These are phyloP conservation scores for Cicer chorassanicum DNA, from an alignment of 306 rosid genomes.

Conservation along the genomic window DNA sequence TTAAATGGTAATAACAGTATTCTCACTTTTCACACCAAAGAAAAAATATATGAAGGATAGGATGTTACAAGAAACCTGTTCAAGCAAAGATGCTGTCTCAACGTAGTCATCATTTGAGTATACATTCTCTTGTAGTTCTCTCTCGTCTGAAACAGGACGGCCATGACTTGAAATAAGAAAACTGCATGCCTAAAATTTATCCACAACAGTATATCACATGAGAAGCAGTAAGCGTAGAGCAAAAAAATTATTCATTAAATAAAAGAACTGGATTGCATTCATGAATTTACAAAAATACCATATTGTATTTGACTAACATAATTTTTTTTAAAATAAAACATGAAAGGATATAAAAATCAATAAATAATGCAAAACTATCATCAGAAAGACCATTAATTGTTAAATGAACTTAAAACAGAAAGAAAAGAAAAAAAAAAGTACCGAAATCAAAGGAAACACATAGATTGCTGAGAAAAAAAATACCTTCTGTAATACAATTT, in stretches of 20 bases:
- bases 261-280: constrained; percentile 16
- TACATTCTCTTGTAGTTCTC: constrained; percentile 78
- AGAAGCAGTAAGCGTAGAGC: constrained; percentile 33
- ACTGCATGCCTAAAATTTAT: constrained; percentile 73
- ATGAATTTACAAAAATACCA: constrained; percentile 21
- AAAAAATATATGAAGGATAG: constrained; percentile 17
- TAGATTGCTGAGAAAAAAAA: constrained; percentile 21
- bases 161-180: constrained; percentile 79
- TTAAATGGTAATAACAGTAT: constrained; percentile 38
- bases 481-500: constrained; percentile 96
- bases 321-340: constrained; percentile 20
- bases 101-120: constrained; percentile 68
- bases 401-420: constrained; percentile 34
- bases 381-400: constrained; percentile 26
- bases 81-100: constrained; percentile 76
- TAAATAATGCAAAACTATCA: constrained; percentile 29
- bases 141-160: constrained; percentile 68
- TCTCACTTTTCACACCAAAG: constrained; percentile 11
- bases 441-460: constrained; percentile 29
- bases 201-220: constrained; percentile 26
- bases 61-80: constrained; percentile 63
- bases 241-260: constrained; percentile 27
- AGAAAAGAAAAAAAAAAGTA: constrained; percentile 3
- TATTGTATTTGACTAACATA: constrained; percentile 11
- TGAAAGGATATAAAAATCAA: constrained; percentile 4